Conservation (phyloP, 768 basidiomycete genomes). For the Crucibulum laeve region DNA sequence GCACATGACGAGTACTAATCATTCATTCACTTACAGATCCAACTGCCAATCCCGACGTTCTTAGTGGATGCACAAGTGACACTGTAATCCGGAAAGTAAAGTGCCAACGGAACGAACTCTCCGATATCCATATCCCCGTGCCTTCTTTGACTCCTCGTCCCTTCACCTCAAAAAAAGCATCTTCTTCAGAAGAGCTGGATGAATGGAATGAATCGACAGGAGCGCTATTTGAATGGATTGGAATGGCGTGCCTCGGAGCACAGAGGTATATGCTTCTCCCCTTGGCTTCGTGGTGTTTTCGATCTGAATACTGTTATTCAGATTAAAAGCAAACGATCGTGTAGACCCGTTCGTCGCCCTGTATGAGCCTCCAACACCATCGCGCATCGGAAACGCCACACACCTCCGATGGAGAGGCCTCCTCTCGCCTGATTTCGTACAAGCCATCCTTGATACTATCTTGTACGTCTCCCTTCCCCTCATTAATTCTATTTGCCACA, state of each 20-base stretch:
- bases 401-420: slow-evolving; percentile 63
- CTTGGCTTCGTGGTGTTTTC: slow-evolving; percentile 3
- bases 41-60: too few relatives aligned
- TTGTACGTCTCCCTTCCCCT: slow-evolving; percentile 26
- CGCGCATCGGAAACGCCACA: slow-evolving; percentile 38
- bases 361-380: slow-evolving; percentile 51
- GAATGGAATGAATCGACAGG: slow-evolving; percentile 45
- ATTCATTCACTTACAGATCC: too few relatives aligned
- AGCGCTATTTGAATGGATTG: slow-evolving; percentile 67
- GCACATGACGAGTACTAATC: too few relatives aligned
- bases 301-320: slow-evolving; percentile 16
- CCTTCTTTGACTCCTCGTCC: slow-evolving; percentile 24
- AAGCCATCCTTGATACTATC: slow-evolving; percentile 41
- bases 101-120: slow-evolving; percentile 18
- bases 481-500: background rate
- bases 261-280: slow-evolving; percentile 43
- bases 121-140: slow-evolving; percentile 38
- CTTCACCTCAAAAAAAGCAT: slow-evolving; percentile 4
- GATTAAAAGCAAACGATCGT: slow-evolving; percentile 57
- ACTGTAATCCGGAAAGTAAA: slow-evolving; percentile 14
- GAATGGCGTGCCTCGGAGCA: slow-evolving; percentile 62
- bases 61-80: too few relatives aligned
- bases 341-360: slow-evolving; percentile 68
- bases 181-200: slow-evolving; percentile 29
- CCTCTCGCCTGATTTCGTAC: slow-evolving; percentile 47